Percentiles rank a stretch among this genome's conserved stretches.
These are phyloP conservation scores for Paecilomyces fulvus DNA, from an alignment of 2,329 filamentous ascomycete species.

Conservation along the genomic window DNA sequence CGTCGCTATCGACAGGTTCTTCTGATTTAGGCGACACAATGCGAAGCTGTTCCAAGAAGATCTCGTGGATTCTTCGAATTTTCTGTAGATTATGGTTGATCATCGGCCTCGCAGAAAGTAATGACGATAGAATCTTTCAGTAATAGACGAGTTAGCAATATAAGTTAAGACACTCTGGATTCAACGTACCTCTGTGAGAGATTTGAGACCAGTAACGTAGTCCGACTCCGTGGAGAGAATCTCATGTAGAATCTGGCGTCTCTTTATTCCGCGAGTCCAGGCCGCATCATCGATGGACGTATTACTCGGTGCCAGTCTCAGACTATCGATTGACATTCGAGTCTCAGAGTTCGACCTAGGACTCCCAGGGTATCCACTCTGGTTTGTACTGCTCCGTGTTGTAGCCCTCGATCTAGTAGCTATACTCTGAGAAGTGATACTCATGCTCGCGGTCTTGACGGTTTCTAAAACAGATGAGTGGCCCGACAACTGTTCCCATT, in stretches of 20 bases:
- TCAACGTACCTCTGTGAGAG: slow-evolving; percentile 66
- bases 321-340: slow-evolving; percentile 54
- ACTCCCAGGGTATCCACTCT: slow-evolving; percentile 39
- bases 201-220: slow-evolving; percentile 80
- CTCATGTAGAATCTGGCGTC: slow-evolving; percentile 75
- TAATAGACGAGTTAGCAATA: background rate
- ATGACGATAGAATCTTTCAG: slow-evolving; percentile 61
- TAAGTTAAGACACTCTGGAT: background rate
- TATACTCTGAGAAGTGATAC: slow-evolving; percentile 63
- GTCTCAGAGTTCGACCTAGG: slow-evolving; percentile 59
- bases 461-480: slow-evolving; percentile 65
- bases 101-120: slow-evolving; percentile 62
- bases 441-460: slow-evolving; percentile 72
- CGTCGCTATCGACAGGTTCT: slow-evolving; percentile 9
- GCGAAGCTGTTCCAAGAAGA: slow-evolving; percentile 67
- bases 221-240: slow-evolving; percentile 77
- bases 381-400: slow-evolving; percentile 51
- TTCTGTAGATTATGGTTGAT: slow-evolving; percentile 73
- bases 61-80: slow-evolving; percentile 75
- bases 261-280: slow-evolving; percentile 62
- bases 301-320: slow-evolving; percentile 31
- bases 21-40: slow-evolving; percentile 58
- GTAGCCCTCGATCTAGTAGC: slow-evolving; percentile 52
- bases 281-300: slow-evolving; percentile 57
- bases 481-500: slow-evolving; percentile 56